Evolutionary conservation across 2,329 filamentous ascomycete genomes (phyloP).

Genomic region (Acephala macrosclerotiorum): DNA sequence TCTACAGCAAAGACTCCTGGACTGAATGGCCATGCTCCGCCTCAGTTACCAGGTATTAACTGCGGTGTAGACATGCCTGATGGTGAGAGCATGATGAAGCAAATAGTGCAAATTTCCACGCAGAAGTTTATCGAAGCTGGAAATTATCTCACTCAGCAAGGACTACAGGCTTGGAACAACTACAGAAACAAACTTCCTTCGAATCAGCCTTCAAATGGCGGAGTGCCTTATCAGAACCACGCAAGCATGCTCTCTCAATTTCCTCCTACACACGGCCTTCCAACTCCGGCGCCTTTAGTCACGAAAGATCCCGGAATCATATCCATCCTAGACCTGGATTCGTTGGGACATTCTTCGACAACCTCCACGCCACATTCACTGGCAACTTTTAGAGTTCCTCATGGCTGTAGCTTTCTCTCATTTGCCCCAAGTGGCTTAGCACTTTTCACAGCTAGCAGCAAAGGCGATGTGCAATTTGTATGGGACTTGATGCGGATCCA

Average conservation of each 20-base stretch:
- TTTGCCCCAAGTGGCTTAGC: slow-evolving; percentile 78
- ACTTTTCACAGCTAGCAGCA: slow-evolving; percentile 80
- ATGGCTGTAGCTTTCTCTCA: slow-evolving; percentile 82
- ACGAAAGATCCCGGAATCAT: slow-evolving; percentile 75
- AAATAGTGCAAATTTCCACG: slow-evolving; percentile 79
- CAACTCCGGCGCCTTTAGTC: slow-evolving; percentile 55
- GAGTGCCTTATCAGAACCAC: slow-evolving; percentile 43
- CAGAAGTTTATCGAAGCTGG: slow-evolving; percentile 78
- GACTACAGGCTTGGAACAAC: slow-evolving; percentile 78
- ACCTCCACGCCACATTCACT: slow-evolving; percentile 61
- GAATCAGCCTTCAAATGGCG: slow-evolving; percentile 52
- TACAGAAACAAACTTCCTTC: slow-evolving; percentile 73
- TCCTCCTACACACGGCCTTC: slow-evolving; percentile 76
- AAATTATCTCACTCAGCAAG: slow-evolving; percentile 81
- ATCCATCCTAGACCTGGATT: slow-evolving; percentile 75
- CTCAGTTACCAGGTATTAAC: slow-evolving; percentile 71
- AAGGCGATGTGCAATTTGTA: slow-evolving; percentile 83
- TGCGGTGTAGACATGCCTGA: slow-evolving; percentile 77
- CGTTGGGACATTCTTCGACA: slow-evolving; percentile 58
- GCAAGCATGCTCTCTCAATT: slow-evolving; percentile 57
- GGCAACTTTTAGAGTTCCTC: slow-evolving; percentile 73
- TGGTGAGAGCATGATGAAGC: slow-evolving; percentile 75
- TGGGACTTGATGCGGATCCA: slow-evolving; percentile 79
- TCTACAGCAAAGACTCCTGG: slow-evolving; percentile 62
- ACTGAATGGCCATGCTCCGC: slow-evolving; percentile 67